phyloP scores from a whole-genome alignment of 352 stramenopile species.

The Phytophthora cactorum region DNA sequence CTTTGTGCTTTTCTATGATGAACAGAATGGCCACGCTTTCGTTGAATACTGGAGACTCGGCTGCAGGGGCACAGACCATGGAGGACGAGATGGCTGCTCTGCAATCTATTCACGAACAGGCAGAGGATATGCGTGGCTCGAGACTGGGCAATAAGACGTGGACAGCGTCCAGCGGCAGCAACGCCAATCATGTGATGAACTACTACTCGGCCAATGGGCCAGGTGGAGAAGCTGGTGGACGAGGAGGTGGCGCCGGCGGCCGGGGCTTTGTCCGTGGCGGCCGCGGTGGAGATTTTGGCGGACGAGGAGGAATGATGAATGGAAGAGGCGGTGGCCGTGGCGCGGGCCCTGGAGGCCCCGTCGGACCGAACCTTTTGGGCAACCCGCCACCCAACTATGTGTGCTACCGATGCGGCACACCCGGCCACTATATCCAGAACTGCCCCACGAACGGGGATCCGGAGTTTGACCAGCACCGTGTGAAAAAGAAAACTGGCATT shows the following conservation, averaged over 20 bases:
- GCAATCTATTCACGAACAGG: conserved; percentile 86
- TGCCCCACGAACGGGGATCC: conserved; percentile 90
- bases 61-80: conserved; percentile 76
- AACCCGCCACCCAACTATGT: conserved; percentile 87
- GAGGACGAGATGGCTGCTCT: conserved; percentile 86
- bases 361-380: conserved; percentile 35
- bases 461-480: conserved; percentile 87
- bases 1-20: conserved; percentile 14
- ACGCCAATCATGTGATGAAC: conserved; percentile 81
- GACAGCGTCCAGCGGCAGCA: conserved; percentile 76
- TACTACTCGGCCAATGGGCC: conserved; percentile 64
- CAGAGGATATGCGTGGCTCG: conserved; percentile 78
- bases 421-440: conserved; percentile 90
- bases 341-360: conserved; percentile 30
- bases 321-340: conserved; percentile 46
- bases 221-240: conserved; percentile 40
- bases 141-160: conserved; percentile 88
- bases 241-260: conserved; percentile 44
- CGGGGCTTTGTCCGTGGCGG: conserved; percentile 57
- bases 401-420: conserved; percentile 84
- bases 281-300: conserved; percentile 47
- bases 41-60: conserved; percentile 21
- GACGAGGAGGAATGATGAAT: conserved; percentile 54
- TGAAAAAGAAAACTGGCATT: conserved; percentile 90
- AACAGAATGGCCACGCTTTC: conserved; percentile 39